Conservation (phyloP, 306 rosid genomes). For the Gleditsia sinensis region DNA sequence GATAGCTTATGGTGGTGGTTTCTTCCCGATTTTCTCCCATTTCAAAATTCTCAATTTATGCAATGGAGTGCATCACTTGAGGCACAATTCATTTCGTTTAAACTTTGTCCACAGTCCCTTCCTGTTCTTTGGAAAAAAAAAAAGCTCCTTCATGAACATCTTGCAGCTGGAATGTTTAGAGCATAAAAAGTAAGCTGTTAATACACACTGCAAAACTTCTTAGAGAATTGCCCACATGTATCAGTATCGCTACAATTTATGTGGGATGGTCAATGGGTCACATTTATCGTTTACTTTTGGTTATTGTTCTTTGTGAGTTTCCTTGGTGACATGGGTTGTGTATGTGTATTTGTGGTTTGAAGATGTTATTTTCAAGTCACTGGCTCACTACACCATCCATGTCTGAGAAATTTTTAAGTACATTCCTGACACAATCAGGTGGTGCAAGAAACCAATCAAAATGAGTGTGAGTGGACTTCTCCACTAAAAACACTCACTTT, state of each 20-base stretch:
- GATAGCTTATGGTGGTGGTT: conserved; percentile 28
- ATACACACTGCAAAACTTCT: not conserved
- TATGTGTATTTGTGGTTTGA: not conserved
- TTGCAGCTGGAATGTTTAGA: not conserved
- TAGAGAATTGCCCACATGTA: not conserved
- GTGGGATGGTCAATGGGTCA: not conserved
- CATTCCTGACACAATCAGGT: no score
- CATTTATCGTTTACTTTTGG: not conserved
- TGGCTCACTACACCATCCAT: not conserved
- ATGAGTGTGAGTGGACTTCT: no score
- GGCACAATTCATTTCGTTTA: conserved; percentile 22
- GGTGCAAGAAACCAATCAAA: no score
- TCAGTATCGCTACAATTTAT: not conserved
- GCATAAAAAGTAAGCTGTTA: not conserved
- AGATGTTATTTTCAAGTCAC: not conserved
- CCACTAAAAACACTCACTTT: no score
- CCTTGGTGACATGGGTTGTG: not conserved
- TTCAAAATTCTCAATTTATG: conserved; percentile 31
- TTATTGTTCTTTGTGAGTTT: not conserved
- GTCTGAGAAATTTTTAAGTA: no score
- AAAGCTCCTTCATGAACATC: not conserved
- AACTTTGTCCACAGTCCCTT: not conserved
- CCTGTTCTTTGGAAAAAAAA: not conserved
- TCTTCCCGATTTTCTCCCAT: conserved; percentile 28
- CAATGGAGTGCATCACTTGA: conserved; percentile 24